Evolutionary conservation across 805 yeast species (phyloP).

Genomic region (Pichia membranifaciens): DNA sequence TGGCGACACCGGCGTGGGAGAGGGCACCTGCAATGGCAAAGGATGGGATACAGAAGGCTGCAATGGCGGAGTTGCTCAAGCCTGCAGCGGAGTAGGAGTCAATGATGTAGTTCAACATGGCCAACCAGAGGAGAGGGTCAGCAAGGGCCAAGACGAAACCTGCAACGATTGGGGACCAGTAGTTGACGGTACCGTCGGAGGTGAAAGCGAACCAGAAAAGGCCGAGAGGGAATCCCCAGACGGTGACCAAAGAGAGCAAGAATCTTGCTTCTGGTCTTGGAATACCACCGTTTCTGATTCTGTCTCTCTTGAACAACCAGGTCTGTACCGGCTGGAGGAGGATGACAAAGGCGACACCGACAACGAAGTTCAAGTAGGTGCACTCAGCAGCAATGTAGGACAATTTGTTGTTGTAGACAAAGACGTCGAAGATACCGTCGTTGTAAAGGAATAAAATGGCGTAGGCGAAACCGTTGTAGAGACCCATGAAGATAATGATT

Average conservation of each 20-base stretch:
- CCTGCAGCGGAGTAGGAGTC: conserved; percentile 32
- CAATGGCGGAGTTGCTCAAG: conserved; percentile 31
- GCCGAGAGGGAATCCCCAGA: conserved; percentile 34
- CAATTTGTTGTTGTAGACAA: conserved; percentile 30
- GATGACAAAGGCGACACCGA: conserved; percentile 28
- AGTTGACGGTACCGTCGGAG: conserved; percentile 26
- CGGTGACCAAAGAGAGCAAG: conserved; percentile 28
- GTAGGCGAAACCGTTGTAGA: conserved; percentile 33
- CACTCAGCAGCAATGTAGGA: conserved; percentile 30
- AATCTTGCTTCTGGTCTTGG: conserved; percentile 34
- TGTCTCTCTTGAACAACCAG: conserved; percentile 26
- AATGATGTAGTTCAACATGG: conserved; percentile 31
- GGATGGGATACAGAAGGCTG: conserved; percentile 34
- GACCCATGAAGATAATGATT: conserved; percentile 30
- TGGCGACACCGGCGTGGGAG: conserved; percentile 35
- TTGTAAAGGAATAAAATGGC: conserved; percentile 32
- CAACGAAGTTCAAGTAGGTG: conserved; percentile 32
- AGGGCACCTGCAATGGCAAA: conserved; percentile 32
- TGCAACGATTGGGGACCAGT: conserved; percentile 33
- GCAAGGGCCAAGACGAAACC: conserved; percentile 30
- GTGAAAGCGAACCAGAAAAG: conserved; percentile 34
- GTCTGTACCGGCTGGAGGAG: conserved; percentile 30
- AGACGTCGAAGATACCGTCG: conserved; percentile 33
- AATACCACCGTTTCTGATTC: conserved; percentile 29
- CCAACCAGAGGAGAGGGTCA: conserved; percentile 33